Percentiles rank a stretch among this genome's conserved stretches.
These are phyloP conservation scores for Candida orba DNA, from an alignment of 805 yeast genomes.

Conservation along the genomic window DNA sequence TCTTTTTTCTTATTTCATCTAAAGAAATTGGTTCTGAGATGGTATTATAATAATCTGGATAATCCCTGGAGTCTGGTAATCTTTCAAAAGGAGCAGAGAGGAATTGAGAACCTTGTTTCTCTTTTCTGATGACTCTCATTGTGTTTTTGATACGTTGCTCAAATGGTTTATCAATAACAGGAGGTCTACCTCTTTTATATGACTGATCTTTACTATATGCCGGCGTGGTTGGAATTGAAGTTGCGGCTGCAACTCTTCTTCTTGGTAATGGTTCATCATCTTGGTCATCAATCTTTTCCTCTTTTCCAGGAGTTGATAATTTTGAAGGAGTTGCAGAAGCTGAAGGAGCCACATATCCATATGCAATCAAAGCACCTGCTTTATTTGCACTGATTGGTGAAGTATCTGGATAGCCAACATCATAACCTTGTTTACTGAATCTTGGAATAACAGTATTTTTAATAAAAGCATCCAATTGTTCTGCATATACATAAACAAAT, in stretches of 20 bases:
- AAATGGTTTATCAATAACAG: slow-evolving; percentile 83
- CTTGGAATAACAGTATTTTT: slow-evolving; percentile 29
- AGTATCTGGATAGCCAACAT: slow-evolving; percentile 34
- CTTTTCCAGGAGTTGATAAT: slow-evolving; percentile 4
- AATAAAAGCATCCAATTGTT: slow-evolving; percentile 35
- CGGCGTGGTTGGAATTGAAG: neutral
- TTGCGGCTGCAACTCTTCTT: slow-evolving; percentile 3
- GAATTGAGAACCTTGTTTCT: slow-evolving; percentile 38
- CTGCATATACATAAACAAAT: slow-evolving; percentile 60
- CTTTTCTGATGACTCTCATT: slow-evolving; percentile 72
- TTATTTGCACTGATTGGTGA: slow-evolving; percentile 13
- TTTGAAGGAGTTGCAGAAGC: slow-evolving; percentile 2
- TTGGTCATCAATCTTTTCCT: slow-evolving; percentile 1
- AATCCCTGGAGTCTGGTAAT: slow-evolving; percentile 56
- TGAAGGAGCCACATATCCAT: slow-evolving; percentile 7
- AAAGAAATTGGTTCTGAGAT: slow-evolving; percentile 57
- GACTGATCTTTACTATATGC: slow-evolving; percentile 18
- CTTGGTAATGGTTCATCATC: slow-evolving; percentile 1
- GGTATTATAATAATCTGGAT: slow-evolving; percentile 38
- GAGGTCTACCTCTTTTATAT: slow-evolving; percentile 78
- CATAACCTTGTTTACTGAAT: slow-evolving; percentile 27
- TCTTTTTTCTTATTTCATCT: slow-evolving; percentile 70
- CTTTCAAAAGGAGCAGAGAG: slow-evolving; percentile 69
- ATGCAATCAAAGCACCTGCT: slow-evolving; percentile 18
- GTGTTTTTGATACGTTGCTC: slow-evolving; percentile 89